phyloP scores from a whole-genome alignment of 768 basidiomycete genomes.

The Lentinula sp. region DNA sequence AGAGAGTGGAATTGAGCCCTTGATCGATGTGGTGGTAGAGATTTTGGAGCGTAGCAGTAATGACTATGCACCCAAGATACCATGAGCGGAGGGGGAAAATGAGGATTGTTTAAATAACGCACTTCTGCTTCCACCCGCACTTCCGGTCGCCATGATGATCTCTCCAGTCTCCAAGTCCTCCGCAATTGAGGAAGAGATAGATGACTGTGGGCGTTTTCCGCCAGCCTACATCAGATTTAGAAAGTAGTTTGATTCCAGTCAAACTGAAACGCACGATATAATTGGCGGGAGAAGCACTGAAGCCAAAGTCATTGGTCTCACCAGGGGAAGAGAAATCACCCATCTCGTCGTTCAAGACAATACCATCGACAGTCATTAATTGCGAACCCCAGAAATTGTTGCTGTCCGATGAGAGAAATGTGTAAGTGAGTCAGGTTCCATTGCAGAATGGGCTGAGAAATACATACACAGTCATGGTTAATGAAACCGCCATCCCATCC shows the following conservation, averaged over 20 bases:
- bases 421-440: background rate
- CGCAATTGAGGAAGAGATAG: conserved; percentile 26
- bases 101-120: background rate
- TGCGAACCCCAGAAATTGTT: conserved; percentile 20
- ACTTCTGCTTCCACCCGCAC: conserved; percentile 28
- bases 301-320: conserved; percentile 25
- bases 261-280: conserved; percentile 16
- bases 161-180: conserved; percentile 27
- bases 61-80: conserved; percentile 11
- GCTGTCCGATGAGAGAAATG: background rate
- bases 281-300: conserved; percentile 28
- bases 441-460: background rate
- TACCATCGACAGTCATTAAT: conserved; percentile 20
- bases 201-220: conserved; percentile 28
- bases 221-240: background rate
- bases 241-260: too few relatives aligned
- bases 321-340: conserved; percentile 22
- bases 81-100: background rate
- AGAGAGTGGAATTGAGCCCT: conserved; percentile 15
- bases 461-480: conserved; percentile 17
- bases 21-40: conserved; percentile 28
- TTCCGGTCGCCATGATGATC: conserved; percentile 28
- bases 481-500: conserved; percentile 19
- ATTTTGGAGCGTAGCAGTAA: conserved; percentile 30
- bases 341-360: conserved; percentile 21